phyloP scores from a whole-genome alignment of 2,329 filamentous ascomycete genomes.

The Fusarium domesticum region DNA sequence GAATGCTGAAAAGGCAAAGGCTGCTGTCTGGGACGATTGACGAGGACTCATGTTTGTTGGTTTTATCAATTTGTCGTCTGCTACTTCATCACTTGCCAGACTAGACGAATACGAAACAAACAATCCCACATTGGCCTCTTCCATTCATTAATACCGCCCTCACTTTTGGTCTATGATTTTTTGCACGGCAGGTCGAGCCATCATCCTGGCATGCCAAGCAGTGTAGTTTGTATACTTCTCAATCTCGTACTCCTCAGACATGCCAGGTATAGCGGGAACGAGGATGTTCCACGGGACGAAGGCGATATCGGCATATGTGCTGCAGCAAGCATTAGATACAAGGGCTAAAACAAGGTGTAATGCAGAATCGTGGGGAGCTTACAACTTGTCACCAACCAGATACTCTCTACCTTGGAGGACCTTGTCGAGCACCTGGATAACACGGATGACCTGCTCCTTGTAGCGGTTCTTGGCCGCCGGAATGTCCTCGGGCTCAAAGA shows the following conservation, averaged over 20 bases:
- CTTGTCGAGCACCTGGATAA: constrained; percentile 32
- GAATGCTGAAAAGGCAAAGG: constrained; percentile 72
- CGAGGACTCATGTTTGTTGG: background rate
- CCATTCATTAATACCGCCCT: background rate
- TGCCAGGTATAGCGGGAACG: constrained; percentile 12
- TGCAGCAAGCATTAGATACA: constrained; percentile 6
- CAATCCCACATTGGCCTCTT: no score
- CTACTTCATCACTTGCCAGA: background rate
- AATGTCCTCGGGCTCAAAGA: constrained; percentile 29
- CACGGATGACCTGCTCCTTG: constrained; percentile 30
- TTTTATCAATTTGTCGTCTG: background rate
- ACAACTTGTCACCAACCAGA: constrained; percentile 36
- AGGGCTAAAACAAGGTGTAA: background rate
- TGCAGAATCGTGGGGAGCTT: constrained; percentile 5
- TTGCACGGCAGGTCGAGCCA: background rate
- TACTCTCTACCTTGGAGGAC: constrained; percentile 36
- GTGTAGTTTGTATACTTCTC: constrained; percentile 35
- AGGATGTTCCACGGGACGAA: constrained; percentile 33
- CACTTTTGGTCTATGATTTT: background rate
- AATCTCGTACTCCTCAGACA: constrained; percentile 25
- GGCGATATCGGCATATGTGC: constrained; percentile 35
- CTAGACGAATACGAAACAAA: no score
- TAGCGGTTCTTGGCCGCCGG: constrained; percentile 33
- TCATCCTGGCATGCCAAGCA: constrained; percentile 33
- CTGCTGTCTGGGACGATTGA: constrained; percentile 80